phyloP scores from a whole-genome alignment of 192 early-diverging fungal genomes.

The Coemansia erecta region DNA sequence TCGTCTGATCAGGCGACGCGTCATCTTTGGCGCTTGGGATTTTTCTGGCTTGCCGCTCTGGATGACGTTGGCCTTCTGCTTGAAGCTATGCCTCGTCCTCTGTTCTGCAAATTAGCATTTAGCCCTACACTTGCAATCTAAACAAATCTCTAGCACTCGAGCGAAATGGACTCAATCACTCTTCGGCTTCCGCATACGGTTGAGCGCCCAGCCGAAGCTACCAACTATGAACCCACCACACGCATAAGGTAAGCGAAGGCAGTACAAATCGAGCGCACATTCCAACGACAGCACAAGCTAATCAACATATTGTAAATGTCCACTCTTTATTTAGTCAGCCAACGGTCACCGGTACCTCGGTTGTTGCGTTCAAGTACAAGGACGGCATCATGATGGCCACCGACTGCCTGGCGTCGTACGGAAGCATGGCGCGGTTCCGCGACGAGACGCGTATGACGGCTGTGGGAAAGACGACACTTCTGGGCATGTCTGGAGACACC shows the following conservation, averaged over 20 bases:
- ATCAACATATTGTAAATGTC: too few relatives aligned
- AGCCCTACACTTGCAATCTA: neutral
- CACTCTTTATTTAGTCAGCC: conserved; percentile 53
- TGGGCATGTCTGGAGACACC: conserved; percentile 91
- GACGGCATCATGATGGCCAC: conserved; percentile 96
- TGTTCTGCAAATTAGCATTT: neutral
- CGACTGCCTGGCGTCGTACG: conserved; percentile 94
- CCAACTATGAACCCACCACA: conserved; percentile 4
- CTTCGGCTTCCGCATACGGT: conserved; percentile 4
- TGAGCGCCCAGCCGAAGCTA: neutral
- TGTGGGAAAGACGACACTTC: conserved; percentile 80
- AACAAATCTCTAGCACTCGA: neutral
- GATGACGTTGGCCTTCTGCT: neutral
- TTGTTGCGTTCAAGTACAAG: conserved; percentile 92
- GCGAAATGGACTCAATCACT: conserved; percentile 6
- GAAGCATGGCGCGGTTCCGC: conserved; percentile 88
- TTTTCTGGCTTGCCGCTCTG: neutral
- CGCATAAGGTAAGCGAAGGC: conserved; percentile 2
- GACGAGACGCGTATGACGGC: conserved; percentile 78
- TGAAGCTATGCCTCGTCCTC: neutral
- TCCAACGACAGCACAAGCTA: neutral
- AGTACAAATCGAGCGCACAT: neutral
- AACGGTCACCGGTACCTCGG: conserved; percentile 90
- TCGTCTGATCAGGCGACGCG: neutral
- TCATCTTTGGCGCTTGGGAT: neutral